A percentile compares a stretch with the other conserved stretches of the same genome.
These are phyloP conservation scores for Sisymbrium altissimum DNA, from an alignment of 345 rosid species.

Conservation along the genomic window DNA sequence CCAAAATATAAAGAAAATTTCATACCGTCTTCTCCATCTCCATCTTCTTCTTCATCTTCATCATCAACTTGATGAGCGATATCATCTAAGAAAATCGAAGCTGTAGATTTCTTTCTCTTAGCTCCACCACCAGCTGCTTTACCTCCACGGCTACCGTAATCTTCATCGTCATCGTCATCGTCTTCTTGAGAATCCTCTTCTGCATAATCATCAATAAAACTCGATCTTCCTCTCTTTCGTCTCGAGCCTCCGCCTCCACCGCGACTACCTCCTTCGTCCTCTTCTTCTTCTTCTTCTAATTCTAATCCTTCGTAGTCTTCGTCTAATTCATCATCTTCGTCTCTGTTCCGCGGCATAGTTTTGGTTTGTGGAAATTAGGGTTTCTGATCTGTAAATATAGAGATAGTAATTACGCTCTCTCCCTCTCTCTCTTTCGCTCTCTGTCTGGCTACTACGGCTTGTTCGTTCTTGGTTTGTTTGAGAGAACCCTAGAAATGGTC, in stretches of 20 bases:
- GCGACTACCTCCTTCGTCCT: conserved; percentile 32
- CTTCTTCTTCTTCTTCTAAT: conserved; percentile 55
- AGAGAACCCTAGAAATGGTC: conserved; percentile 31
- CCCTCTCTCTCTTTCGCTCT: not conserved
- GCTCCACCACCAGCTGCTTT: conserved; percentile 21
- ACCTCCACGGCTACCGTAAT: conserved; percentile 46
- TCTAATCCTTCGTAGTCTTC: conserved; percentile 43
- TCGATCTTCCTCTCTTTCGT: conserved; percentile 75
- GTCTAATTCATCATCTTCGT: conserved; percentile 52
- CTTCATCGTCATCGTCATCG: conserved; percentile 54
- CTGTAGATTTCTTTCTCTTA: conserved; percentile 42
- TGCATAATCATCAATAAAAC: conserved; percentile 75
- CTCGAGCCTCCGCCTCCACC: conserved; percentile 31
- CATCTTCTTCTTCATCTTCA: conserved; percentile 93
- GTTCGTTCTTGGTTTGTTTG: not conserved
- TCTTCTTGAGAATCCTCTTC: conserved; percentile 85
- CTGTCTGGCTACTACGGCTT: not conserved
- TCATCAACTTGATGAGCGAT: conserved; percentile 69
- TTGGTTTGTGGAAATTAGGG: not conserved
- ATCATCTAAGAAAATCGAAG: conserved; percentile 52
- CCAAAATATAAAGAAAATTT: not conserved
- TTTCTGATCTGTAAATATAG: conserved; percentile 7
- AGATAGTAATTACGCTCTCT: not conserved
- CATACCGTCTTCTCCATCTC: conserved; percentile 76
- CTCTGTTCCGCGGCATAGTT: conserved; percentile 48